Evolutionary conservation across 2,329 filamentous ascomycete species (phyloP).

Genomic region (Metarhizium sp.): DNA sequence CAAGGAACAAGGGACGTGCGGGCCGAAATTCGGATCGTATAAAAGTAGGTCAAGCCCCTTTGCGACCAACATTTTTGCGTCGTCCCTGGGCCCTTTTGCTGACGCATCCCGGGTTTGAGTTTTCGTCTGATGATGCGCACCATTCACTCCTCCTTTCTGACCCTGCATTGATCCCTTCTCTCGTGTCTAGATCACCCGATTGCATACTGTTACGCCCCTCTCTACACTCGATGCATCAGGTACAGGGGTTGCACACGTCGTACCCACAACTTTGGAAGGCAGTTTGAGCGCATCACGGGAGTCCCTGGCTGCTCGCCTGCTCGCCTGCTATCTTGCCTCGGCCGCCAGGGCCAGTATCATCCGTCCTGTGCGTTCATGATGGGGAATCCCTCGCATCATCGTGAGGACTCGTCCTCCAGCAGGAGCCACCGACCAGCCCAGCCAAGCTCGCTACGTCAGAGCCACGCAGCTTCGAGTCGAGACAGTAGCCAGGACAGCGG

Average conservation of each 20-base stretch:
- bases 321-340: background rate
- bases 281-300: background rate
- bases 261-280: background rate
- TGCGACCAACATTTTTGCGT: no score
- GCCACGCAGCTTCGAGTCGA: conserved; percentile 25
- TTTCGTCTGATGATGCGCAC: no score
- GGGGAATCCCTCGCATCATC: conserved; percentile 17
- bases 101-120: no score
- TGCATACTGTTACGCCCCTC: background rate
- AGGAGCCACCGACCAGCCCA: conserved; percentile 31
- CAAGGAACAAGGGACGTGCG: background rate
- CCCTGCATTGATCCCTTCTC: background rate
- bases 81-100: no score
- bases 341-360: background rate
- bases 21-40: no score
- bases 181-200: background rate
- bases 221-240: background rate
- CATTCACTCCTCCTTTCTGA: background rate
- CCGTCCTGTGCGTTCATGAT: conserved; percentile 12
- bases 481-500: conserved; percentile 10
- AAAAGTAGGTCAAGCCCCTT: background rate
- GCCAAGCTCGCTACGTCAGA: conserved; percentile 37
- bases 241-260: background rate
- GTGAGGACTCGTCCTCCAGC: conserved; percentile 16
- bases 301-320: background rate